Evolutionary conservation across 2,329 filamentous ascomycete genomes (phyloP), one percentile per base, ranked within the genome.

Genomic region (Aspergillus sp.): DNA sequence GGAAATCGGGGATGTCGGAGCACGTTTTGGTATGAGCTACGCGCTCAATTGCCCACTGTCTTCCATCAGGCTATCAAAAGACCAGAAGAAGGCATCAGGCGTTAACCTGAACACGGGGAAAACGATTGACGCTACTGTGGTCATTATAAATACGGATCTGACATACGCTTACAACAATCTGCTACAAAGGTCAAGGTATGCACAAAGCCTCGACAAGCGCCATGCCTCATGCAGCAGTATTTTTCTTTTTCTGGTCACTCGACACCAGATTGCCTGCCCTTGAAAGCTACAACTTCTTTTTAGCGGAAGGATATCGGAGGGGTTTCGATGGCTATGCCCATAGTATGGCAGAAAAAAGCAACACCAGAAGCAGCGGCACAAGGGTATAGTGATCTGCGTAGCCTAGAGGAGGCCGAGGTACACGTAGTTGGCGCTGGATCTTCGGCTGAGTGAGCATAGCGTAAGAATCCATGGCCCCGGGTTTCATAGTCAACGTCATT

Each of bases 151-250:
- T 55, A 82, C 84, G 0, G 85, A 89, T 58, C 71, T 88, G 2
- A 81, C 86, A 34, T 88, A 88, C 61, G 79, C 85, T 2, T 88
- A 87, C 70, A 82, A 78, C 63, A 78, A 85, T 51, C 75, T 88
- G 3, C 76, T 88, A 1, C 81, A 82, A 0, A 65, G 72, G 4
- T 73, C 74, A 3, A 29, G 5, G 41, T 28, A 29, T 7, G 26
- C 3, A 46, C 38, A 3, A n/a, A 26, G 28, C 7, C 26, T 2
- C 7, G 45, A 45, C 29, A 52, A 74, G 48, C 69, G 77, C 4
- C 70, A 76, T 8, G 76, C 80, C 1, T 86, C 82, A 0, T 88
- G 84, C 67, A 85, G 80, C 52, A 84, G 81, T 48, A 85, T 88
- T 54, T 86, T 82, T 4, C n/a, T 88, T 88, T 67, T 88, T 87